phyloP scores from a whole-genome alignment of 2,329 filamentous ascomycete genomes.

The Fusarium oligoseptatum region DNA sequence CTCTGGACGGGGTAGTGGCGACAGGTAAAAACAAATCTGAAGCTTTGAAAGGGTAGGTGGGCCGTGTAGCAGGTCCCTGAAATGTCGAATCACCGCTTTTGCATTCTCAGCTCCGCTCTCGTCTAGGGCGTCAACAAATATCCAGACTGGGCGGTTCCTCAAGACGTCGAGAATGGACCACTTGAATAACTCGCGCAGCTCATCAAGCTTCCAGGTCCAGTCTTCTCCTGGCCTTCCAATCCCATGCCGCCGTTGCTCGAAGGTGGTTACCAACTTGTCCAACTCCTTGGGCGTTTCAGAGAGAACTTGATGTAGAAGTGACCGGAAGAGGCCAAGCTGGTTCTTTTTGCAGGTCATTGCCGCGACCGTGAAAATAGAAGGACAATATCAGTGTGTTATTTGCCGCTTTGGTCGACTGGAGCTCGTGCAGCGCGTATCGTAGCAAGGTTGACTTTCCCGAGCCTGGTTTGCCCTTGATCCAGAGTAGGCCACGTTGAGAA shows the following conservation, averaged over 20 bases:
- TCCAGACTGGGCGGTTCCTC: no score
- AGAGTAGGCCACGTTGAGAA: not conserved
- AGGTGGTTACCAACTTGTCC: not conserved
- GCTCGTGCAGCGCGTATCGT: rapidly evolving
- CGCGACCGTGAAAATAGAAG: not conserved
- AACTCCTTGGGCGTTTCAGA: not conserved
- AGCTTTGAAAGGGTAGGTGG: no score
- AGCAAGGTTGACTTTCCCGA: not conserved
- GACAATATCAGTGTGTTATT: not conserved
- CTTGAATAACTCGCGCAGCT: no score
- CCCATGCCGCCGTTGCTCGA: not conserved
- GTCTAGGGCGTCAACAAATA: no score
- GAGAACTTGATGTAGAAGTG: not conserved
- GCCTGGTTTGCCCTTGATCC: not conserved
- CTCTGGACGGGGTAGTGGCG: no score
- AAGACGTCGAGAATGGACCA: no score
- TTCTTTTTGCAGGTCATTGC: not conserved
- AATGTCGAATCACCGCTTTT: no score
- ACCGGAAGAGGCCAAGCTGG: not conserved
- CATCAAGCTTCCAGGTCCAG: no score
- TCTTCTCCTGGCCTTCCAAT: no score
- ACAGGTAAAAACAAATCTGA: no score
- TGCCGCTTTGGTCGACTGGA: not conserved
- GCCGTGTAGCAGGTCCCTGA: no score
- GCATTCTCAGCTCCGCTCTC: no score